A percentile compares a stretch with the other conserved stretches of the same genome.
Evolutionary conservation across 257 asterid genomes (phyloP).

Genomic region (Solanum lignicaule): DNA sequence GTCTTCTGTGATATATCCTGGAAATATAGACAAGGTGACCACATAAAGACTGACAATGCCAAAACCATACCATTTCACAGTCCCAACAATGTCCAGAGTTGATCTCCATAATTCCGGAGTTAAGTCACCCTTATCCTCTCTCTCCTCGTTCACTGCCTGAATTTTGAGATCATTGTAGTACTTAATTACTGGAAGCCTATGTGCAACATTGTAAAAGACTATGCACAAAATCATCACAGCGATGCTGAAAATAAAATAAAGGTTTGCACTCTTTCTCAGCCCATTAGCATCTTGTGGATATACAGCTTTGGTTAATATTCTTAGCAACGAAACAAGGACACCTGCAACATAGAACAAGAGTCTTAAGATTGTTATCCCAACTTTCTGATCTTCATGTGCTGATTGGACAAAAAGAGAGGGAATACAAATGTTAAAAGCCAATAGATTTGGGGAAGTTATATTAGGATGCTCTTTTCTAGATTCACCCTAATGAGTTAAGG

Average conservation of each 20-base stretch:
- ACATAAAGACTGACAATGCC: conserved; percentile 49
- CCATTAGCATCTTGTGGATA: conserved; percentile 79
- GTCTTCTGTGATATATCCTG: conserved; percentile 88
- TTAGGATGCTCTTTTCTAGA: not conserved
- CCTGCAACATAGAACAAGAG: conserved; percentile 30
- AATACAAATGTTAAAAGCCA: not conserved
- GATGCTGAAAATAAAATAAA: conserved; percentile 73
- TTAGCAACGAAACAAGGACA: conserved; percentile 69
- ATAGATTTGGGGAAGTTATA: not conserved
- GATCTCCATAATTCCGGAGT: conserved; percentile 58
- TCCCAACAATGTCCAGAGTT: conserved; percentile 55
- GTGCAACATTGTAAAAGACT: conserved; percentile 59
- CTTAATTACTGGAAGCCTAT: conserved; percentile 69
- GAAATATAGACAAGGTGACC: conserved; percentile 79
- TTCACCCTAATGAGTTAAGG: not conserved
- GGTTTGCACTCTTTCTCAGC: conserved; percentile 80
- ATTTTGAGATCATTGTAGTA: conserved; percentile 58
- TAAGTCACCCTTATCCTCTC: conserved; percentile 52
- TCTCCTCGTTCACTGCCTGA: conserved; percentile 56
- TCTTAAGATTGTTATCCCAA: not conserved
- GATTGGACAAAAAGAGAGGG: not conserved
- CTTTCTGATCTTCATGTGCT: not conserved
- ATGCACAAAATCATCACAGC: conserved; percentile 59
- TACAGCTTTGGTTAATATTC: conserved; percentile 68
- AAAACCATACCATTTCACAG: conserved; percentile 76